Conservation (phyloP, 768 basidiomycete genomes). For the Trametes cinnabarina region DNA sequence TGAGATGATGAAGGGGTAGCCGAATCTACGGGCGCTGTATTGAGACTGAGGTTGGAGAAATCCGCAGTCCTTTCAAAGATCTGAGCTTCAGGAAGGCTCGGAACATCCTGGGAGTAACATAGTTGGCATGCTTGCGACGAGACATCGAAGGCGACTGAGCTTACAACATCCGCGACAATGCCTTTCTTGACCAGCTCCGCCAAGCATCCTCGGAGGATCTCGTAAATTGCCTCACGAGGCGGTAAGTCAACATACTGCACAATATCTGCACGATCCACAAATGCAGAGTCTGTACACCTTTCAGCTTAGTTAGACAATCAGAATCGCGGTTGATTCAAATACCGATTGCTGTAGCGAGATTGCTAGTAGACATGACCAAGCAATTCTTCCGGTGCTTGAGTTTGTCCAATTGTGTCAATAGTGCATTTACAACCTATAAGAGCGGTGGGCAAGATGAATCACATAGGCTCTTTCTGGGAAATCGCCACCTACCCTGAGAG, state of each 20-base stretch:
- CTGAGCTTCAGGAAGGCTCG: slow-evolving; percentile 58
- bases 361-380: slow-evolving; percentile 94
- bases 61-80: slow-evolving; percentile 43
- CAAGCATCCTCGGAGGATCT: slow-evolving; percentile 82
- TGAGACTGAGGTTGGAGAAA: slow-evolving; percentile 12
- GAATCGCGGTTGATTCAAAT: background rate
- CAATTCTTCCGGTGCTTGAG: slow-evolving; percentile 92
- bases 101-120: slow-evolving; percentile 48
- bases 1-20: slow-evolving; percentile 1
- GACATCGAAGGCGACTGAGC: too few relatives aligned
- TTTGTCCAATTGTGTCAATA: slow-evolving; percentile 95
- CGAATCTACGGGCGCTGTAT: background rate
- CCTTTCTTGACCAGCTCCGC: slow-evolving; percentile 74
- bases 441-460: background rate
- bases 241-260: slow-evolving; percentile 93
- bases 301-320: background rate
- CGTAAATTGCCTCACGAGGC: slow-evolving; percentile 87
- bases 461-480: background rate
- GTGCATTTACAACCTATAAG: slow-evolving; percentile 93
- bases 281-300: slow-evolving; percentile 71
- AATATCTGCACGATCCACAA: slow-evolving; percentile 95
- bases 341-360: slow-evolving; percentile 94
- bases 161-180: slow-evolving; percentile 62
- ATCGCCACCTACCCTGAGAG: slow-evolving; percentile 63
- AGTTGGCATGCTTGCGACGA: background rate